Conservation (phyloP, 805 yeast species). For the Scheffersomyces stipitis region DNA sequence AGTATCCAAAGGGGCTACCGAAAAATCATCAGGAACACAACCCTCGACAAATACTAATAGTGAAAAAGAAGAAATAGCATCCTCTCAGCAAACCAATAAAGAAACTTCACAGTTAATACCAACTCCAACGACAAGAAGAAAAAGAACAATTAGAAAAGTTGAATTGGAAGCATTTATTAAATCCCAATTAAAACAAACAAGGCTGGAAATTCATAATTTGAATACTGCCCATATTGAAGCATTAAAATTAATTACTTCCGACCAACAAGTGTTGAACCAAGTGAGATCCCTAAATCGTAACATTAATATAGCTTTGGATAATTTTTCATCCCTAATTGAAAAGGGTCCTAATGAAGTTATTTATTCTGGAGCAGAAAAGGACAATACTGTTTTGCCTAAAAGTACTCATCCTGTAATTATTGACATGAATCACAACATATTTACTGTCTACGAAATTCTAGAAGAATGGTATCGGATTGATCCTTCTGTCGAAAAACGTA, state of each 20-base stretch:
- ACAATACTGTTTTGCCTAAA: neutral
- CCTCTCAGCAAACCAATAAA: neutral
- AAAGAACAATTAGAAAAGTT: neutral
- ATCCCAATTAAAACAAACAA: neutral
- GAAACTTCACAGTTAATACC: too few species aligned
- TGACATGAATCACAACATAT: constrained; percentile 13
- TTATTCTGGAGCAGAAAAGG: neutral
- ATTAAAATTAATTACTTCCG: neutral
- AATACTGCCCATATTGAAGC: neutral
- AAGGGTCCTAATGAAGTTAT: neutral
- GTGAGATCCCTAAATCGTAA: neutral
- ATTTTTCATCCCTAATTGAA: neutral
- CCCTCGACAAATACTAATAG: too few species aligned
- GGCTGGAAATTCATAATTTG: neutral
- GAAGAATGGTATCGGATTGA: constrained; percentile 13
- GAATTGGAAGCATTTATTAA: neutral
- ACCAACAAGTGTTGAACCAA: neutral
- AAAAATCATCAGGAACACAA: too few species aligned
- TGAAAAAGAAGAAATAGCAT: too few species aligned
- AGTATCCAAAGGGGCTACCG: too few species aligned
- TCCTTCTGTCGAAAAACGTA: constrained; percentile 9
- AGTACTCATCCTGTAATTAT: constrained; percentile 3
- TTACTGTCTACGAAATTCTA: constrained; percentile 10
- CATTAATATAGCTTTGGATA: neutral
- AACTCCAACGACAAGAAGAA: neutral